Evolutionary conservation across 768 basidiomycete species (phyloP).

Genomic region (Mycena vulgaris): DNA sequence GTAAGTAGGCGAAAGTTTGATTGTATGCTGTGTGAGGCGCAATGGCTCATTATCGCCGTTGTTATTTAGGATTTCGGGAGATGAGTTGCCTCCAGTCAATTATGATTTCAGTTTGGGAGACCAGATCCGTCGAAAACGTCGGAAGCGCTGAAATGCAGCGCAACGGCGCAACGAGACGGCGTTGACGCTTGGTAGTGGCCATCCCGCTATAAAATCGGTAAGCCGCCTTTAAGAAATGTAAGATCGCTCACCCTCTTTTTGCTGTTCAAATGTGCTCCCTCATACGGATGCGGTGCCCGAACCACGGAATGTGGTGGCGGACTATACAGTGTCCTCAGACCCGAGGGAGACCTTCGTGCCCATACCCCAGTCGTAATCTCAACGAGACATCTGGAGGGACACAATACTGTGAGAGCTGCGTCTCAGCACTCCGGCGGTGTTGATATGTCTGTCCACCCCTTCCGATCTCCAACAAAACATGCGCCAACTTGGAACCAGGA

Average conservation of each 20-base stretch:
- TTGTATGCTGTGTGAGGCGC: background rate
- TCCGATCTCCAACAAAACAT: background rate
- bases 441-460: background rate
- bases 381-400: background rate
- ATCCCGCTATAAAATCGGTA: slow-evolving; percentile 17
- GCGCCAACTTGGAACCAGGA: background rate
- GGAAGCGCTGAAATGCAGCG: background rate
- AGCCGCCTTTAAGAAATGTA: background rate
- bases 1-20: background rate
- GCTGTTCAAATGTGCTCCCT: slow-evolving; percentile 11
- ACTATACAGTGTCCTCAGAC: background rate
- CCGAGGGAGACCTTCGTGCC: background rate
- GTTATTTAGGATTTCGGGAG: background rate
- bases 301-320: slow-evolving; percentile 5
- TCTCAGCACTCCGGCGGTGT: background rate
- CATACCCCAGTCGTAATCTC: background rate
- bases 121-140: slow-evolving; percentile 16
- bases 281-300: slow-evolving; percentile 16
- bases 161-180: slow-evolving; percentile 4
- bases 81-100: slow-evolving; percentile 8
- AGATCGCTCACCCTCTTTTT: background rate
- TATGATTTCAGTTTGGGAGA: slow-evolving; percentile 7
- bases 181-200: background rate
- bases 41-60: background rate
- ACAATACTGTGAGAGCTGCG: background rate